Base-by-base conservation (phyloP, 2,329 filamentous ascomycete genomes). In the Zymoseptoria crescenta region DNA sequence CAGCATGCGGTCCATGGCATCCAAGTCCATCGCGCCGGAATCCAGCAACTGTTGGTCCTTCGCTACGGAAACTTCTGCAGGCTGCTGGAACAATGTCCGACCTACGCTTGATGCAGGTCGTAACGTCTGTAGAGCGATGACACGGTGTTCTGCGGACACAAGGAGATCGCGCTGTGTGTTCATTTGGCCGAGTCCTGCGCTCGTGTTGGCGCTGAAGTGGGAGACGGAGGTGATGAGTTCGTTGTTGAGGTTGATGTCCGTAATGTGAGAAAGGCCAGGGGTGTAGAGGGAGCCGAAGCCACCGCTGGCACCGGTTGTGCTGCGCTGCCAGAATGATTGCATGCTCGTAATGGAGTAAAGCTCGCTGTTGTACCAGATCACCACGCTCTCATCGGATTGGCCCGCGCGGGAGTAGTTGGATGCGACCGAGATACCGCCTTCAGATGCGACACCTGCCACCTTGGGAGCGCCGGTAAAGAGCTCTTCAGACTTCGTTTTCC, bases 1-100 rank as follows among this genome's bases (percentile, higher is more conserved):
- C 21, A 81, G 73, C 63, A 80, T 65, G 54, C 77, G 70, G 58
- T 79, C 75, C 72, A 80, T 76, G 8, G 77, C 77, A 30, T 75
- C 76, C 16, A 80, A 65, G 61, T 79, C 78, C 8, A 80, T 74
- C 59, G 77, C 75, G 20, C 76, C 76, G 9, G 71, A 69, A 49
- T 74, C 71, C 8, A 80, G 72, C 57, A 80, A 70, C 1, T 72
- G 69, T 64, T 76, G 75, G 57, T 80, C 78, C n/a, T 60, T 63
- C 8, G 61, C 66, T 7, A 57, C 27, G 20, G 55, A 45, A 3
- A 58, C 50, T 8, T 56, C 56, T n/a, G 64, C 58, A 13, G 59
- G 60, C 57, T 64, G 63, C 50, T 66, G 60, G 55, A 72, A 72
- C 6, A 75, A 63, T 35, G 70, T 64, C 41, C 70, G 65, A 13